Conservation (phyloP, 1,139 yeast genomes). For the Saccharomyces pastorianus region DNA sequence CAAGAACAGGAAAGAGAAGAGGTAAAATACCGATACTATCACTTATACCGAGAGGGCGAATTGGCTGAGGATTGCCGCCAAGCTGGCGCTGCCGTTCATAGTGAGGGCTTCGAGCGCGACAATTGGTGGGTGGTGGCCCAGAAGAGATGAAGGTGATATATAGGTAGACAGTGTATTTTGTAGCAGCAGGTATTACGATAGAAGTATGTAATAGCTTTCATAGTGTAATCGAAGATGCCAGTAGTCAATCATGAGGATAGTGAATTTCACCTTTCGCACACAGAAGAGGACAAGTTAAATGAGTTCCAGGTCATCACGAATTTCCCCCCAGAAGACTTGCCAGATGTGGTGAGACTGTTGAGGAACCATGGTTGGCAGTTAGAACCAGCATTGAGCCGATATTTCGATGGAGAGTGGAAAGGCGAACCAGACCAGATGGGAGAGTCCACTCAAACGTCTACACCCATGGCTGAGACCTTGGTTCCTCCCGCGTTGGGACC, state of each 20-base stretch:
- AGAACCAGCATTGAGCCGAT: constrained; percentile 34
- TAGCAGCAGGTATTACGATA: background rate
- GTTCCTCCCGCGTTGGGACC: constrained; percentile 5
- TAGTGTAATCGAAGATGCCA: constrained; percentile 19
- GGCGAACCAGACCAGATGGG: constrained; percentile 17
- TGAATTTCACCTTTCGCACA: constrained; percentile 31
- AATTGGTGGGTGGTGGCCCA: constrained; percentile 79
- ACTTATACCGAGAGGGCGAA: constrained; percentile 77
- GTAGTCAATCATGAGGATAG: constrained; percentile 17
- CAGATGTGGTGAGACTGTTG: constrained; percentile 30
- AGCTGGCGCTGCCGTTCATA: constrained; percentile 63
- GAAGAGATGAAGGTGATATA: constrained; percentile 15
- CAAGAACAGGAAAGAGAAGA: constrained; percentile 10
- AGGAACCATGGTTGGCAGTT: constrained; percentile 35
- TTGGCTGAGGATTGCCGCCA: constrained; percentile 54
- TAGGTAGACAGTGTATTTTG: background rate
- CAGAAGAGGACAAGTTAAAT: constrained; percentile 34
- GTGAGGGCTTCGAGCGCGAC: constrained; percentile 82
- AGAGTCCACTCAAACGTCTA: constrained; percentile 15
- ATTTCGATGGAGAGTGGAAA: constrained; percentile 34
- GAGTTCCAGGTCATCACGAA: constrained; percentile 34
- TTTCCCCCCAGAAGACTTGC: constrained; percentile 33
- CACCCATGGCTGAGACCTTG: constrained; percentile 9
- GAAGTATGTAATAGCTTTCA: background rate
- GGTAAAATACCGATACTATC: constrained; percentile 80